These are phyloP conservation scores for Mortierella sp. DNA, from an alignment of 371 early-diverging fungal species.

Conservation along the genomic window DNA sequence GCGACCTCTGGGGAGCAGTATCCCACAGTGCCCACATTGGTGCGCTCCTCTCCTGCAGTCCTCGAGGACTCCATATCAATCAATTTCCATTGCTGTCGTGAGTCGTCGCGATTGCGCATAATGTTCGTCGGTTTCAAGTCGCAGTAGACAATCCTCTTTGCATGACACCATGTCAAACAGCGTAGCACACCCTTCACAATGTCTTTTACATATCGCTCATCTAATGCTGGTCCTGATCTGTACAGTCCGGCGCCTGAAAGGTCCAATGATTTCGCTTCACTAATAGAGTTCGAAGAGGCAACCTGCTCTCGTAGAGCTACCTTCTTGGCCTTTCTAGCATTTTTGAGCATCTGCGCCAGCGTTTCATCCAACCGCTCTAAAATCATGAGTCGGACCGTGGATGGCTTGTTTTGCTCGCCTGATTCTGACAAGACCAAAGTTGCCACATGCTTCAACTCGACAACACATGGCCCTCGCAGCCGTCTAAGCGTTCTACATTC, in stretches of 20 bases:
- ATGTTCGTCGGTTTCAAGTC: constrained; percentile 53
- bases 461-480: constrained; percentile 45
- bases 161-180: constrained; percentile 47
- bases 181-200: constrained; percentile 46
- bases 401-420: constrained; percentile 46
- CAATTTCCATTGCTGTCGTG: constrained; percentile 50
- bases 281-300: constrained; percentile 2
- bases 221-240: constrained; percentile 41
- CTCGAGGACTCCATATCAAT: constrained; percentile 52
- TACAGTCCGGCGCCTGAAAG: constrained; percentile 39
- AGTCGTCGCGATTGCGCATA: constrained; percentile 56
- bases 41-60: constrained; percentile 44
- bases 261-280: constrained; percentile 20
- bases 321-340: constrained; percentile 52
- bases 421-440: constrained; percentile 47
- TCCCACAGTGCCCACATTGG: constrained; percentile 41
- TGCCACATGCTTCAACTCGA: constrained; percentile 51
- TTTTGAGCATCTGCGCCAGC: constrained; percentile 54
- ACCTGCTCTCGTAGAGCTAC: constrained; percentile 44
- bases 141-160: constrained; percentile 48
- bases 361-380: constrained; percentile 51
- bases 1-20: constrained; percentile 54
- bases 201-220: constrained; percentile 38
- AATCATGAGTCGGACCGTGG: constrained; percentile 42
- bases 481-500: constrained; percentile 44